These are phyloP conservation scores for Paramecium tetraurelia DNA, from an alignment of 73 alveolate genomes.

Conservation along the genomic window DNA sequence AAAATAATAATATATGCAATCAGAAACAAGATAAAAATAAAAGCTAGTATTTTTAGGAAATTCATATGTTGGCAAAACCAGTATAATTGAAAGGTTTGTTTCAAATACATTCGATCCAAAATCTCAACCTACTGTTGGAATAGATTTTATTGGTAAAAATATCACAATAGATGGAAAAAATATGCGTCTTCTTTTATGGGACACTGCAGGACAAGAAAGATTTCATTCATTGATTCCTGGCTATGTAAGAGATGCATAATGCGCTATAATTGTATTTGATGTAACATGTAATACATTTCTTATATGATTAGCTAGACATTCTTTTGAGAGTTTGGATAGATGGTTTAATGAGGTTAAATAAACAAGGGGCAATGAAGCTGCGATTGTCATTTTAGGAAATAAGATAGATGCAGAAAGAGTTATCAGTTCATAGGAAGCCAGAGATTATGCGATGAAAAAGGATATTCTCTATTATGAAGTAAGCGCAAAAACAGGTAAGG, in stretches of 20 bases:
- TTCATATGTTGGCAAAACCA: slow-evolving; percentile 62
- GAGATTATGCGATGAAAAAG: slow-evolving; percentile 58
- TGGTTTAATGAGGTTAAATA: slow-evolving; percentile 83
- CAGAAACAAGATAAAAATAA: slow-evolving; percentile 5
- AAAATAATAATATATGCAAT: background rate
- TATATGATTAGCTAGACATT: slow-evolving; percentile 45
- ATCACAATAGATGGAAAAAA: slow-evolving; percentile 55
- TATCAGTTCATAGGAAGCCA: slow-evolving; percentile 65
- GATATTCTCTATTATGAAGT: slow-evolving; percentile 70
- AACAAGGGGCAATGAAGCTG: slow-evolving; percentile 81
- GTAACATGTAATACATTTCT: slow-evolving; percentile 4
- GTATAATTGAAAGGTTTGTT: slow-evolving; percentile 55
- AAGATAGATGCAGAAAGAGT: slow-evolving; percentile 74
- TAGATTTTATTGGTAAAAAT: slow-evolving; percentile 44
- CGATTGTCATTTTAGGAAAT: slow-evolving; percentile 80
- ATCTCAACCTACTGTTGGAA: slow-evolving; percentile 62
- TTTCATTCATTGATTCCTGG: slow-evolving; percentile 52
- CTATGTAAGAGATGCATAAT: slow-evolving; percentile 25
- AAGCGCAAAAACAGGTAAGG: slow-evolving; percentile 69
- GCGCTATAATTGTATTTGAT: slow-evolving; percentile 58
- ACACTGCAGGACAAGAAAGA: slow-evolving; percentile 69
- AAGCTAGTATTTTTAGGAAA: slow-evolving; percentile 66
- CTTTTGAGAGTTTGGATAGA: slow-evolving; percentile 77
- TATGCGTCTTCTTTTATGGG: slow-evolving; percentile 65
- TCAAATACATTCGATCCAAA: slow-evolving; percentile 46